These are phyloP conservation scores for Silene uniflora DNA, from an alignment of 148 eudicot genomes.

Conservation along the genomic window DNA sequence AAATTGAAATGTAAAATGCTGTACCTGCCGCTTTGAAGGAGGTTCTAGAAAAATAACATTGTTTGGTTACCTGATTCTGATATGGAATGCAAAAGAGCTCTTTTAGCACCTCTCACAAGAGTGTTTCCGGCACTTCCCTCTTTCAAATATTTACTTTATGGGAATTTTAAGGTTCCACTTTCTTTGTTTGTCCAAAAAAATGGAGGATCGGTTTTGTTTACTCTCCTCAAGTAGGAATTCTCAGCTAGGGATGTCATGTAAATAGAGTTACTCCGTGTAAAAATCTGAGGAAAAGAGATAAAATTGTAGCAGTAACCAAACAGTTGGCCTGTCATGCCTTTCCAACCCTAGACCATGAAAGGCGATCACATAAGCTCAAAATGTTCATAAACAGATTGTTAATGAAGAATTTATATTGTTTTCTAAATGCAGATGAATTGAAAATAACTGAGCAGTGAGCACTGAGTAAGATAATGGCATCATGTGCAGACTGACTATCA, in stretches of 20 bases:
- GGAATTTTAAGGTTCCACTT: constrained; percentile 1
- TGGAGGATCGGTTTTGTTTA: not conserved
- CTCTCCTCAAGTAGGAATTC: not conserved
- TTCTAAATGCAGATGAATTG: not conserved
- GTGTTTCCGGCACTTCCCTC: not conserved
- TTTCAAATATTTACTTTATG: not conserved
- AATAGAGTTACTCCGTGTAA: not conserved
- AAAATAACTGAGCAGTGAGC: not conserved
- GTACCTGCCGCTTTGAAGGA: not conserved
- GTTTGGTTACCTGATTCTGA: not conserved
- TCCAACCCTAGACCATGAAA: not conserved
- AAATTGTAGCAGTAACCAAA: not conserved
- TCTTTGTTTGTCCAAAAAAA: not conserved
- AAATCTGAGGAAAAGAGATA: not conserved
- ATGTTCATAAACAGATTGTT: not conserved
- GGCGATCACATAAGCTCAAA: not conserved
- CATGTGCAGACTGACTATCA: not conserved
- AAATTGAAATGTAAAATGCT: not conserved
- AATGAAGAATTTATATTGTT: not conserved
- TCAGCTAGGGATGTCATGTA: not conserved
- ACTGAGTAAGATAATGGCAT: not conserved
- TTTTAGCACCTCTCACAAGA: not conserved
- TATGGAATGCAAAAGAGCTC: not conserved
- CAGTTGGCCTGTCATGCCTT: not conserved
- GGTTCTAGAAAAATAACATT: not conserved